Percentiles rank a stretch among this genome's conserved stretches.
phyloP scores from a whole-genome alignment of 176 grass and related monocot species.

The Oryza meridionalis region DNA sequence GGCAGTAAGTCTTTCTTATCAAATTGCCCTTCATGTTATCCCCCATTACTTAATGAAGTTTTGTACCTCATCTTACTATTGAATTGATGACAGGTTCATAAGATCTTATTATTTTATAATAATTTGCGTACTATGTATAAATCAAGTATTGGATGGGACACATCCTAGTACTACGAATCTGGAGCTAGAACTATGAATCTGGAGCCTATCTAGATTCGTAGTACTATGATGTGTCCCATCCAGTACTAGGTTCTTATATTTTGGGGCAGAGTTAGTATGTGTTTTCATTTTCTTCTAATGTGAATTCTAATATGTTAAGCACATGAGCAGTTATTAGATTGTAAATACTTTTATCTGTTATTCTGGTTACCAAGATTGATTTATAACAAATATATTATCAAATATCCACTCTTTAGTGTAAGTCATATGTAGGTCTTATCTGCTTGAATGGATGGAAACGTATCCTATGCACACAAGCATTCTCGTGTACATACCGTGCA shows the following conservation, averaged over 20 bases:
- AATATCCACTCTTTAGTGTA: background rate
- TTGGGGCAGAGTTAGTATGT: background rate
- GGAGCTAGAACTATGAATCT: too few relatives aligned
- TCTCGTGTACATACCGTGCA: too few relatives aligned
- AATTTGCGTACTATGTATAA: background rate
- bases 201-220: too few relatives aligned
- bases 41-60: conserved; percentile 27
- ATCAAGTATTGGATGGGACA: background rate
- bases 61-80: conserved; percentile 1
- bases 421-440: background rate
- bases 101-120: background rate
- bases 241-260: too few relatives aligned
- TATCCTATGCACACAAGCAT: too few relatives aligned
- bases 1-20: conserved; percentile 71
- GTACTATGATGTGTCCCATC: too few relatives aligned
- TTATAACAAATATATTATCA: background rate
- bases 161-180: too few relatives aligned
- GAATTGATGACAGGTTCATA: background rate
- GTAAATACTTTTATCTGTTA: background rate
- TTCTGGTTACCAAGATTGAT: background rate
- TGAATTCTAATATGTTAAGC: background rate
- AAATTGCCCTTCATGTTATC: conserved; percentile 1
- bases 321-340: background rate
- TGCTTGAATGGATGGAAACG: background rate
- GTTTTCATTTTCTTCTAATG: background rate